Evolutionary conservation across 805 yeast species (phyloP).

Genomic region (Cyberlindnera misumaiensis): DNA sequence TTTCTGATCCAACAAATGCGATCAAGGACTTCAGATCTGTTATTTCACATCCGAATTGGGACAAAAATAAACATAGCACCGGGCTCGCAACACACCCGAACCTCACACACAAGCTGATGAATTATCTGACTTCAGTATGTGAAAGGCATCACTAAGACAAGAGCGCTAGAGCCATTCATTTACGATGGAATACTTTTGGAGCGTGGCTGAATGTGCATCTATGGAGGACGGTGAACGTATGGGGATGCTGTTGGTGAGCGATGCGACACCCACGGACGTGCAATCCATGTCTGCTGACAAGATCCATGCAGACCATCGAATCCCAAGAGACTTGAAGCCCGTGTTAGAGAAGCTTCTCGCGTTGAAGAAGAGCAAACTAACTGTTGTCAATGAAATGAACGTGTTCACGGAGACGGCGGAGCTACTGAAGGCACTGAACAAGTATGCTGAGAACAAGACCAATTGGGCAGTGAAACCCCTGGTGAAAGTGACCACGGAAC

Average conservation of each 20-base stretch:
- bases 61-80: neutral
- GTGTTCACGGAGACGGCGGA: slow-evolving; percentile 28
- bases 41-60: neutral
- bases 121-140: no score
- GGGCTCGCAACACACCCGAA: neutral
- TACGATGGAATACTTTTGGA: slow-evolving; percentile 1
- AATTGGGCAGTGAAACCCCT: slow-evolving; percentile 46
- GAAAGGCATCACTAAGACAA: no score
- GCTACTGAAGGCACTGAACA: slow-evolving; percentile 38
- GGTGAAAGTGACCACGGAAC: slow-evolving; percentile 33
- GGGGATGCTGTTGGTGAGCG: neutral
- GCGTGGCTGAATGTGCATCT: neutral
- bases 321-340: slow-evolving; percentile 9
- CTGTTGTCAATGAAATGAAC: slow-evolving; percentile 22
- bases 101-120: neutral
- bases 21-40: neutral
- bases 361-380: slow-evolving; percentile 19
- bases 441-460: slow-evolving; percentile 46
- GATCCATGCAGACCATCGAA: neutral
- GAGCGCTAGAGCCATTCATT: no score
- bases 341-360: slow-evolving; percentile 7
- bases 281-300: neutral
- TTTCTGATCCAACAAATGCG: neutral
- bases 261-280: neutral
- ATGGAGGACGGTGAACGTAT: slow-evolving; percentile 1